These are phyloP conservation scores for Acephala macrosclerotiorum DNA, from an alignment of 2,329 filamentous ascomycete species.

Conservation along the genomic window DNA sequence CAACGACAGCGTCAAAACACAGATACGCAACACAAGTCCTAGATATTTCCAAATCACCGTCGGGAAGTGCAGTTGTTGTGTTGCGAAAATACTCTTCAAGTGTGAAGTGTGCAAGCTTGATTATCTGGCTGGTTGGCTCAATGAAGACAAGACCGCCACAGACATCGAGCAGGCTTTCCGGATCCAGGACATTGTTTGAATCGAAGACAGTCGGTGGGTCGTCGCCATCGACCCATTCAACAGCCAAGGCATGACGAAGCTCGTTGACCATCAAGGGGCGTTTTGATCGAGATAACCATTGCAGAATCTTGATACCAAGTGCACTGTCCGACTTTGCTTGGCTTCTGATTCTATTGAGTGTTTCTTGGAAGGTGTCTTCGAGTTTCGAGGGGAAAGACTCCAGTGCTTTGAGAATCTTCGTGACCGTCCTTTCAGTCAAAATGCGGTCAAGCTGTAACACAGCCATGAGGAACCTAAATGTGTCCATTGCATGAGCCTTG, in stretches of 20 bases:
- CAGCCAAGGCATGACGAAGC: conserved; percentile 3
- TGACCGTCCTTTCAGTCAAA: not conserved
- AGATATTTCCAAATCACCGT: not conserved
- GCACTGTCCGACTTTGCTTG: not conserved
- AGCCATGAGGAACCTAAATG: not conserved
- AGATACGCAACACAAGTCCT: not conserved
- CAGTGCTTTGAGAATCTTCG: not conserved
- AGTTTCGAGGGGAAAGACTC: not conserved
- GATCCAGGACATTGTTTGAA: not conserved
- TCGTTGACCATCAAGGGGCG: not conserved
- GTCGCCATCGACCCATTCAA: not conserved
- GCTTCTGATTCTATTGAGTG: not conserved
- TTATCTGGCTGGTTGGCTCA: not conserved
- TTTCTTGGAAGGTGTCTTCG: not conserved
- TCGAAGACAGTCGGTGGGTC: not conserved
- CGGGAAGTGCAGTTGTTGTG: not conserved
- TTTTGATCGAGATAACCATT: not conserved
- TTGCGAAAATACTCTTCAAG: not conserved
- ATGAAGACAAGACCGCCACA: not conserved
- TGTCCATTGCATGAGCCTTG: not conserved
- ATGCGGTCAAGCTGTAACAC: not conserved
- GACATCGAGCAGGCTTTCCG: not conserved
- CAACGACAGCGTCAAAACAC: not conserved
- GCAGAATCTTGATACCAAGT: not conserved
- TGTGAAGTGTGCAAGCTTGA: conserved; percentile 1